A percentile compares a stretch with the other conserved stretches of the same genome.
These are phyloP conservation scores for Ceratonia siliqua DNA, from an alignment of 306 rosid genomes.

Conservation along the genomic window DNA sequence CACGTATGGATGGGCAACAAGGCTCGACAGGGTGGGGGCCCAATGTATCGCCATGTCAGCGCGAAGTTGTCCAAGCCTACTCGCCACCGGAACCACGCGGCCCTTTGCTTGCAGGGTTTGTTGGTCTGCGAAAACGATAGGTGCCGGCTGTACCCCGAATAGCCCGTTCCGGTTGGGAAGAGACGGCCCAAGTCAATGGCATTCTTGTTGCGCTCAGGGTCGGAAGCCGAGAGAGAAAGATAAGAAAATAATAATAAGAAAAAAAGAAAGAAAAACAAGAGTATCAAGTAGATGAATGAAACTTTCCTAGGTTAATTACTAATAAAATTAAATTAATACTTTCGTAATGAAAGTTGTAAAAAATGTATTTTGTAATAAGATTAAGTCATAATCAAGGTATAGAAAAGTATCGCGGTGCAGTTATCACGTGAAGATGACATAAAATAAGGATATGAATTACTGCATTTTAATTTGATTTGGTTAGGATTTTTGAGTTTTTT, in stretches of 20 bases:
- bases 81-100: slow-evolving; percentile 55
- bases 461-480: slow-evolving; percentile 3
- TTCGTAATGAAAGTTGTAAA: neutral
- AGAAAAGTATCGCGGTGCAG: slow-evolving; percentile 31
- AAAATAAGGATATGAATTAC: slow-evolving; percentile 3
- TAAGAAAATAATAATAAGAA: neutral
- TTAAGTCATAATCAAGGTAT: neutral
- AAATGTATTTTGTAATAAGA: neutral
- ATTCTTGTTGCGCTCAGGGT: neutral
- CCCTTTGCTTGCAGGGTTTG: slow-evolving; percentile 37
- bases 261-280: neutral
- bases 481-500: slow-evolving; percentile 31
- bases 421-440: slow-evolving; percentile 41
- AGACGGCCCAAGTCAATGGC: slow-evolving; percentile 14
- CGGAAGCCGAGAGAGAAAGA: neutral
- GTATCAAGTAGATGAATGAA: neutral
- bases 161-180: slow-evolving; percentile 28
- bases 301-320: neutral
- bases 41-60: slow-evolving; percentile 46
- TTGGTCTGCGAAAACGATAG: slow-evolving; percentile 43
- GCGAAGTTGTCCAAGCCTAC: slow-evolving; percentile 1
- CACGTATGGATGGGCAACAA: slow-evolving; percentile 36
- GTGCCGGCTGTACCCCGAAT: slow-evolving; percentile 59
- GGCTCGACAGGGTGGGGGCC: slow-evolving; percentile 63
- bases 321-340: neutral